Base-by-base conservation (phyloP, 371 early-diverging fungal genomes). In the Apophysomyces sp. region DNA sequence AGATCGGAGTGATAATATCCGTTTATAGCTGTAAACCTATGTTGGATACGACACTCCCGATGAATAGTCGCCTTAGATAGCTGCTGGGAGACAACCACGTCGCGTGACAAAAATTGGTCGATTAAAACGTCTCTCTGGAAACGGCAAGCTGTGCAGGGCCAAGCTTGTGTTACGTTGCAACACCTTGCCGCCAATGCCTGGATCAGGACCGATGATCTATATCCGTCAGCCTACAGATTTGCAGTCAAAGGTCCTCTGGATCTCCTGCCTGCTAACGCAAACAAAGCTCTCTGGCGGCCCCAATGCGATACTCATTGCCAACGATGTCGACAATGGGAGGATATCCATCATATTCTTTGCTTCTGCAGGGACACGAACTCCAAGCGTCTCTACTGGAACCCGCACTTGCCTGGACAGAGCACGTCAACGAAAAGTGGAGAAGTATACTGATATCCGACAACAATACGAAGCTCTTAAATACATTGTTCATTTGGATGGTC, bases 291-390 rank as follows among this genome's bases (percentile, higher is more conserved):
- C 18, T 53, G 54, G 54, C n/a, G 27, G 1, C 0, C 28, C 0
- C 54, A 53, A 32, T 15, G 29, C 2, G 16, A 53, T 32, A 32
- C 0, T 13, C 29, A 29, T n/a, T 53, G 54, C 32, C 31, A 0
- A 15, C 9, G 31, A n/a, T 53, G 54, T 18, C 2, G 54, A 12
- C 54, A 32, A 0, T 6, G 16, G 3, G 54, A 53, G 18, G 54
- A 53, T 53, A 28, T 53, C 27, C 54, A 53, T 16, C 54, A 30
- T 32, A 13, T 53, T 32, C 54, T 53, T 29, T 53, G 54, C 32
- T 53, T 53, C 29, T 53, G 54, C 13, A 29, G 29, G 1, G 54
- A 53, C 24, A 9, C 21, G 21, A 15, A 44, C 24, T 44, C 44
- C 9, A 44, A 44, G 21, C 16, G 44, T 2, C 9, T 44, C 44